Base-by-base conservation (phyloP, 2,329 filamentous ascomycete genomes). In the Elsinoe fawcettii region DNA sequence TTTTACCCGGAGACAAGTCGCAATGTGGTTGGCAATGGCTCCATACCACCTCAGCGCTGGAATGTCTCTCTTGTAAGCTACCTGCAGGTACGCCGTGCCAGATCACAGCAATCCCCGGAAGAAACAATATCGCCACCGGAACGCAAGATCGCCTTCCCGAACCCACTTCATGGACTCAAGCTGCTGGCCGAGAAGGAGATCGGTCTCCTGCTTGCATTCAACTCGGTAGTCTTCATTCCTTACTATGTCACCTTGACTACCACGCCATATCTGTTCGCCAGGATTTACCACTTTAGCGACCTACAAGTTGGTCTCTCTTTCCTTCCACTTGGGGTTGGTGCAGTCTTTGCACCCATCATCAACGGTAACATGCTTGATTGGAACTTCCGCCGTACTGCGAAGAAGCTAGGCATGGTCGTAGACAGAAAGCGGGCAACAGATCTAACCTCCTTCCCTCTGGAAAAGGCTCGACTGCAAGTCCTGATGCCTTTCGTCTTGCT, bases 361-460 rank as follows among this genome's bases (percentile, higher is more conserved):
- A 70, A 67, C 32, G 86, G 88, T 4, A 75, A 76, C 1, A 62
- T 82, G 1, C 77, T 88, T 34, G 86, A 89, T 69, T 84, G 81
- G 76, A 90, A 90, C 68, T 95, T 88, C 68, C 77, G 82, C 5
- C 80, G 86, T 37, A 78, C 84, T 47, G 86, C 87, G 1, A 76
- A 74, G 51, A 76, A 77, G 30, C 73, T 85, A 14, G 83, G 83
- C 5, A 74, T 90, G 58, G 72, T 74, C 1, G 79, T 89, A 61
- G 80, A 81, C 60, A 77, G 75, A 58, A 82, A 80, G 61, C 80
- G 81, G 8, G 78, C 75, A 14, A 73, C 77, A 57, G 75, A 81
- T 58, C 67, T 83, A n/a, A 63, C 65, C 4, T 66, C 74, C 25
- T 82, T 82, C 58, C 75, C 79, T 0, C 75, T 83, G 43, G 79